Base-by-base conservation (phyloP, 2,329 filamentous ascomycete genomes). In the Fusarium staphyleae region DNA sequence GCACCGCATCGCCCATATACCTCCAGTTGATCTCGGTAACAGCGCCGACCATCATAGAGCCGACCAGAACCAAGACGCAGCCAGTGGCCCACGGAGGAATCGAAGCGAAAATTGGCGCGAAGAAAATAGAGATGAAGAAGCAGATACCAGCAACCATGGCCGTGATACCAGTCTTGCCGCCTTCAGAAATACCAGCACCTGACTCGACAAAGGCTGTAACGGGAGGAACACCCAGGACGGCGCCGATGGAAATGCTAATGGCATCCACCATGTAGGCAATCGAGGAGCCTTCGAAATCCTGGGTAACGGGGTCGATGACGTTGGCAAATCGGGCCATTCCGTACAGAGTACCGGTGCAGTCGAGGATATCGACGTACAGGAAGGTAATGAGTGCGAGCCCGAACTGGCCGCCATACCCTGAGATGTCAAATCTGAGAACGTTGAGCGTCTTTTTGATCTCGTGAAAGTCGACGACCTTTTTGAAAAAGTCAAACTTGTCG, bases 61-160 rank as follows among this genome's bases (percentile, higher is more conserved):
- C 91, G 48, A 96, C 90, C 33, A 96, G 85, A 63, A 96, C 82
- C 19, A 96, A 81, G n/a, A 92, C 92, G 70, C 89, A 92, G 40
- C 91, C 91, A 0, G 91, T 96, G 3, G 91, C 91, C 90, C 90
- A 96, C 0, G 91, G 87, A 4, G 91, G 91, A 52, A 96, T 95
- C 0, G 89, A 93, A 8, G 91, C 91, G 69, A 96, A 96, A 51
- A 96, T 93, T 0, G 91, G 91, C 0, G 91, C 91, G 70, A 96
- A 96, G 80, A 96, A 96, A 56, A 96, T 83, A 51, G 89, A 85
- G 69, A 96, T 85, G 77, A 96, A 88, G 79, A 96, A 96, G 75
- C 88, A 92, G 41, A 96, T 50, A 4, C 91, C 91, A 0, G 90
- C 87, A 12, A 85, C 78, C 72, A 93, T 89, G 39, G 90, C 86